These are phyloP conservation scores for Metschnikowia noctiluminum DNA, from an alignment of 805 yeast genomes.

Conservation along the genomic window DNA sequence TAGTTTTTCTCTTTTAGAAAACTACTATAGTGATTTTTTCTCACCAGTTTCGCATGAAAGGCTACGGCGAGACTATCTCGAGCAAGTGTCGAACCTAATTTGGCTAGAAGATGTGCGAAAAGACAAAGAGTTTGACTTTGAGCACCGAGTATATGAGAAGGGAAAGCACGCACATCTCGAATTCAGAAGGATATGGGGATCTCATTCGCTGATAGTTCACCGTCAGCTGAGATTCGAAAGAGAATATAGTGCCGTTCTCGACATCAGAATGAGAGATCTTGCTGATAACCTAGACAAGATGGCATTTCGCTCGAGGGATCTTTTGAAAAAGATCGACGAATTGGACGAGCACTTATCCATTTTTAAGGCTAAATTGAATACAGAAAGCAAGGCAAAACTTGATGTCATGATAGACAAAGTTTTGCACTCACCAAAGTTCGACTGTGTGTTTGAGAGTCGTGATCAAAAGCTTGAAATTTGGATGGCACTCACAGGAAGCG, in stretches of 20 bases:
- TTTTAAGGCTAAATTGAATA: conserved; percentile 27
- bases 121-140: not conserved
- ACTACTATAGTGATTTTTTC: conserved; percentile 1
- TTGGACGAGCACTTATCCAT: conserved; percentile 32
- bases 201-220: conserved; percentile 25
- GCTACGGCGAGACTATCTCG: conserved; percentile 7
- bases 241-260: conserved; percentile 28
- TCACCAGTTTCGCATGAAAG: conserved; percentile 8
- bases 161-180: conserved; percentile 22
- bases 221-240: conserved; percentile 25
- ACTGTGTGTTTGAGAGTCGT: conserved; percentile 26
- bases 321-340: conserved; percentile 38
- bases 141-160: not conserved
- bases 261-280: conserved; percentile 28
- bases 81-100: not conserved
- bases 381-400: conserved; percentile 27
- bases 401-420: conserved; percentile 24
- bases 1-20: conserved; percentile 27
- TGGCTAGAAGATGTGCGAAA: conserved; percentile 3
- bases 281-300: conserved; percentile 36
- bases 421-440: conserved; percentile 30
- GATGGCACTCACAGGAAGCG: conserved; percentile 26
- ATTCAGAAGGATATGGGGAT: conserved; percentile 26
- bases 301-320: conserved; percentile 40
- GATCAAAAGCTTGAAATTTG: conserved; percentile 28